Evolutionary conservation across 768 basidiomycete genomes (phyloP), one percentile per base, ranked within the genome.

Genomic region (Hirschioporus abietinus): DNA sequence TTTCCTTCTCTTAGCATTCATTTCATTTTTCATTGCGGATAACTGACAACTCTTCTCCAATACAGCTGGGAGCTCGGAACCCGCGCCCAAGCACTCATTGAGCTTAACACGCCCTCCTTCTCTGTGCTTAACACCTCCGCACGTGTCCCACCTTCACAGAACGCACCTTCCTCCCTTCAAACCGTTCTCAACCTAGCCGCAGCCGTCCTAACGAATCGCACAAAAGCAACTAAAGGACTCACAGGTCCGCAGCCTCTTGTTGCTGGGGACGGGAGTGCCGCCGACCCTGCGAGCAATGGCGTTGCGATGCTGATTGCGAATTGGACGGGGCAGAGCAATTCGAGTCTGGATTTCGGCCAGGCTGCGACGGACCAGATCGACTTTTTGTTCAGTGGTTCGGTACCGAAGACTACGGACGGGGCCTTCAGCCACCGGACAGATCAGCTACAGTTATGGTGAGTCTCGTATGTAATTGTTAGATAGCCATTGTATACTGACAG

Each of bases 221-320:
- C 81, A 12, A 58, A 64, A 7, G 77, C 82, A 7, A 85, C 81
- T 70, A 79, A 75, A 34, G 76, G 80, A 34, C 70, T 78, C 17
- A 73, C 76, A 1, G 84, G 83, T 18, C 85, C 88, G 1, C 86
- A 86, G 70, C 84, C 89, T 0, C 78, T 94, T 20, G 76, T 88
- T 7, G 70, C 76, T 2, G 82, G 84, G 58, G 85, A 88, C 34
- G 80, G 82, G 57, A 88, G 89, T 18, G 91, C 88, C 0, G 88
- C 81, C 0, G 95, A 96, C 72, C 93, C 94, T 0, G 86, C 93
- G 0, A 88, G 87, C 60, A 82, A 90, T n/a, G 92, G 91, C 1
- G 82, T 90, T 35, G 82, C 88, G 0, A 86, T 92, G 25, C 79
- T 93, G 36, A 74, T 86, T 17, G 84, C 84, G n/a, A 84, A 86